Conservation (phyloP, 1,139 yeast species). For the Taphrina confusa region DNA sequence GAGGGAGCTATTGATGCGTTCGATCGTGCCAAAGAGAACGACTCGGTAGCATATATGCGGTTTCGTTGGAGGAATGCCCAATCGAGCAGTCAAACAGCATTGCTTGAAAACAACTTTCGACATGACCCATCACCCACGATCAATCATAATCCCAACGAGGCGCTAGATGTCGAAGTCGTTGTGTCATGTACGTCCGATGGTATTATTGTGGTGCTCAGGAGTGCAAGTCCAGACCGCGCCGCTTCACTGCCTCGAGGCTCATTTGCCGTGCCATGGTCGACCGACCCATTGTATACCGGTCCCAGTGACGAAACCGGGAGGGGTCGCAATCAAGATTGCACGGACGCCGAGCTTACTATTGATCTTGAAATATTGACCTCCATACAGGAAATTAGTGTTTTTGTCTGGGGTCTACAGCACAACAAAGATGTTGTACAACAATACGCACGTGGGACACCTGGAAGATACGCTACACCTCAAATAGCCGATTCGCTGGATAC, state of each 20-base stretch:
- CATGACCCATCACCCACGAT: no score
- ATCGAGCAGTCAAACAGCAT: neutral
- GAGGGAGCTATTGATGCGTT: constrained; percentile 37
- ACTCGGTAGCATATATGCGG: constrained; percentile 38
- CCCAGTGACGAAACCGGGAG: constrained; percentile 22
- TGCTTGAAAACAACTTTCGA: no score
- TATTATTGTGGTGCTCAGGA: constrained; percentile 37
- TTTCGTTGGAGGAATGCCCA: constrained; percentile 31
- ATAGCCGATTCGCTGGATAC: no score
- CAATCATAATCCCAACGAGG: no score
- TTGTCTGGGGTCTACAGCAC: constrained; percentile 28
- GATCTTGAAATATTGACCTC: constrained; percentile 4
- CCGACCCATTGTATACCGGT: constrained; percentile 28
- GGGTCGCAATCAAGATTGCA: neutral
- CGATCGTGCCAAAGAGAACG: constrained; percentile 38
- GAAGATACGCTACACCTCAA: neutral
- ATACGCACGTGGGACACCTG: constrained; percentile 27
- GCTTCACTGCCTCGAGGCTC: constrained; percentile 20
- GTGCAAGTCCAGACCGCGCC: constrained; percentile 11
- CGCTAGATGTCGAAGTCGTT: constrained; percentile 38
- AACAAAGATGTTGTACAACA: constrained; percentile 24
- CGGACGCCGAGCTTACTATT: constrained; percentile 1
- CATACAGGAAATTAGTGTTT: constrained; percentile 23
- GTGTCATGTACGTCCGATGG: constrained; percentile 39
- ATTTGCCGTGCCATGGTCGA: constrained; percentile 37